Conservation (phyloP, 257 asterid genomes). For the Linderniella brevidens region DNA sequence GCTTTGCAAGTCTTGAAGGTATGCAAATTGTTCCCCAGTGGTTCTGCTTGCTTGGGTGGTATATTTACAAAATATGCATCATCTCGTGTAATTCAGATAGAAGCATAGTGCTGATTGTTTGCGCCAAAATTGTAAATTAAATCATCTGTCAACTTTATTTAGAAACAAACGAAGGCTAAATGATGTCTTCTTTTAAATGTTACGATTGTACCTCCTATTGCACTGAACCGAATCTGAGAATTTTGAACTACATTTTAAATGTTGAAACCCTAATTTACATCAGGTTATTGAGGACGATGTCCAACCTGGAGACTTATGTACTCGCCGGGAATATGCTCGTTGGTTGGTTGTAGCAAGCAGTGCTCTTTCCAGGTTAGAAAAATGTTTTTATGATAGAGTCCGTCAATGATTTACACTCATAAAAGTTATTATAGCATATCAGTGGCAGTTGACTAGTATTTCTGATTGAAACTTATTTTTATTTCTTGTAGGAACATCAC, state of each 20-base stretch:
- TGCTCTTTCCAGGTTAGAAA: constrained; percentile 63
- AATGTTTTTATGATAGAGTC: constrained; percentile 9
- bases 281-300: constrained; percentile 86
- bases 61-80: constrained; percentile 6
- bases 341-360: constrained; percentile 94
- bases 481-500: constrained; percentile 45
- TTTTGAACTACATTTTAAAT: not conserved
- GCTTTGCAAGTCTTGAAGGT: constrained; percentile 85
- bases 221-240: not conserved
- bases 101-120: constrained; percentile 4
- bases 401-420: constrained; percentile 7
- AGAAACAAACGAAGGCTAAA: no score
- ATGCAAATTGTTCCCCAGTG: not conserved
- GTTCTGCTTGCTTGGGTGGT: no score
- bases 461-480: constrained; percentile 11
- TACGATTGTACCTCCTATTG: no score
- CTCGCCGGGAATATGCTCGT: constrained; percentile 96
- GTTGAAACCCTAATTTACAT: constrained; percentile 8
- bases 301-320: constrained; percentile 90
- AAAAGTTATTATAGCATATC: constrained; percentile 5
- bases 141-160: no score
- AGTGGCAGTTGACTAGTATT: constrained; percentile 2
- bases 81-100: constrained; percentile 5
- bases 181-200: no score
- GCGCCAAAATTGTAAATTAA: constrained; percentile 1